Base-by-base conservation (phyloP, 805 yeast genomes). In the Wickerhamia fluorescens region DNA sequence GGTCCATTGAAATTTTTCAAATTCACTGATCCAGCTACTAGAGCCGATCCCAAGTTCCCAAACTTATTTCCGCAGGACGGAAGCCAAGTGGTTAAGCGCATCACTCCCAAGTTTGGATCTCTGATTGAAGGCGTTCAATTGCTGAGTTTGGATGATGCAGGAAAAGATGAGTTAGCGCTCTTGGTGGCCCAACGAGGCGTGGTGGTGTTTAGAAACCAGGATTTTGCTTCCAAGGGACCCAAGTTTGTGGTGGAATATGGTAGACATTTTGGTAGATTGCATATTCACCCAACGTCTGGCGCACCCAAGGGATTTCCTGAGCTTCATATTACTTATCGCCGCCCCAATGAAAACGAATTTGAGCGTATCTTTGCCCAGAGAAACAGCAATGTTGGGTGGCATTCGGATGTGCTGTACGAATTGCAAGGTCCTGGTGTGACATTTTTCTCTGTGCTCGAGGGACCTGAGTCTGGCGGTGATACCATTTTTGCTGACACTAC, bases 271-370 rank as follows among this genome's bases (percentile, higher is more conserved):
- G 88, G 89, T 19, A 75, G 76, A 20, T 64, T 75, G 35, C 87
- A 81, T 51, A 66, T 78, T 35, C 88, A 81, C 47, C 84, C 85
- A 26, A 75, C 83, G 8, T 73, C 82, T 7, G 86, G 87, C 14
- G 76, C 82, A 10, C 86, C 82, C 17, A 60, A 56, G 31, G 51
- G 44, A n/a, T 37, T 25, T 29, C 63, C 62, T 7, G 55, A 56
- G 29, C 45, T 57, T 29, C 62, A 56, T 42, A 49, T 56, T 18
- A 53, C 60, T 5, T 56, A 54, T 45, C 37, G 59, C 27, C 45
- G 62, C 18, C 45, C 56, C 4, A 49, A 51, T 23, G 38, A 46
- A 16, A 44, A 44, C 15, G 61, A 51, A 25, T 44, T 56, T 14
- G 50, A 48, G 17, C 35, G 55, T 15, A 45, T 44, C 5, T 55